Conservation (phyloP, 371 early-diverging fungal genomes). For the Sporodiniella umbellata region DNA sequence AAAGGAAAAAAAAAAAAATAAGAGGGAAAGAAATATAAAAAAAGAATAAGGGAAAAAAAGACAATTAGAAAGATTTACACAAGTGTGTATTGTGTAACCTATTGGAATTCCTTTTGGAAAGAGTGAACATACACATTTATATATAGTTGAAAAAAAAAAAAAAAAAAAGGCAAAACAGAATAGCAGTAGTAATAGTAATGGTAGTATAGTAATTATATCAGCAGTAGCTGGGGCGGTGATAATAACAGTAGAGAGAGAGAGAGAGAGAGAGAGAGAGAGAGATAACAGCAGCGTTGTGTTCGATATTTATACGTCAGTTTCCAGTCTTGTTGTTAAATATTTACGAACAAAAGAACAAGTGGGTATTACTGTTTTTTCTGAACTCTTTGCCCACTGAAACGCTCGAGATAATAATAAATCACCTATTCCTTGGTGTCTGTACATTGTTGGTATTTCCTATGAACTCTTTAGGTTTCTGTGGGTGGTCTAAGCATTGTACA, state of each 20-base stretch:
- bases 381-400: slow-evolving; percentile 24
- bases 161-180: neutral
- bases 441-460: slow-evolving; percentile 27
- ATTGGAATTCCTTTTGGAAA: no score
- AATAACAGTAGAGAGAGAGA: no score
- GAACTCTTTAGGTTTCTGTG: neutral
- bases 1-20: neutral
- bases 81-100: neutral
- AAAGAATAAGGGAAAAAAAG: slow-evolving; percentile 3
- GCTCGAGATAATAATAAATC: slow-evolving; percentile 21
- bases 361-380: slow-evolving; percentile 18
- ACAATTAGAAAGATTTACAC: neutral
- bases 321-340: slow-evolving; percentile 16
- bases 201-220: no score
- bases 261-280: no score
- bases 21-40: neutral
- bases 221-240: no score
- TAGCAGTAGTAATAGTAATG: no score
- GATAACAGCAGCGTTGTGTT: no score
- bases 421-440: slow-evolving; percentile 24
- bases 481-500: neutral
- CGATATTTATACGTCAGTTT: no score
- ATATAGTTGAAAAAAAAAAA: neutral
- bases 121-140: neutral
- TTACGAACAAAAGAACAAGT: slow-evolving; percentile 26